Conservation (phyloP, 2,329 filamentous ascomycete species). For the Trichoderma sp. region DNA sequence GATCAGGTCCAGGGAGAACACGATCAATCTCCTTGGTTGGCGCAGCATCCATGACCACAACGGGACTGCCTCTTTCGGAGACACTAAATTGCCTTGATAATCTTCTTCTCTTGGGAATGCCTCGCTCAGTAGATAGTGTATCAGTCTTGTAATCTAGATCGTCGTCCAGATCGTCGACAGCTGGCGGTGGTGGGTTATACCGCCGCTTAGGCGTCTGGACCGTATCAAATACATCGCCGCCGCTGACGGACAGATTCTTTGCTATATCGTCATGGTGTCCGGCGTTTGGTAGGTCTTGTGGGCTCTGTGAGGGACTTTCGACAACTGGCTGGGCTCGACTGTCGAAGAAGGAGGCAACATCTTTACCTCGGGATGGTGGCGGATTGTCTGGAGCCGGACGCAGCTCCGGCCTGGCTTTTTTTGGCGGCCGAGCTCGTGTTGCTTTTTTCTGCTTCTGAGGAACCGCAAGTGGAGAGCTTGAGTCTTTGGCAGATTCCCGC, state of each 20-base stretch:
- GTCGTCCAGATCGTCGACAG: background rate
- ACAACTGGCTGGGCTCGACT: background rate
- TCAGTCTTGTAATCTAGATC: background rate
- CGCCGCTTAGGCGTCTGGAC: background rate
- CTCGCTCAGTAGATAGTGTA: too few species aligned
- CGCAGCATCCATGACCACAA: background rate
- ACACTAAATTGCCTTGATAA: conserved; percentile 24
- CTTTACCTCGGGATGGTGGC: too few species aligned
- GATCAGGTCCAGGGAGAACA: background rate
- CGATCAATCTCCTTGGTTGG: background rate
- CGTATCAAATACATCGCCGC: background rate
- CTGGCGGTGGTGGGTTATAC: too few species aligned
- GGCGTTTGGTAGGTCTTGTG: background rate
- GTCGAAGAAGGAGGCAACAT: too few species aligned
- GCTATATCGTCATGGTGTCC: background rate
- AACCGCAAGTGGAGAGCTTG: conserved; percentile 20
- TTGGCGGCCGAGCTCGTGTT: background rate
- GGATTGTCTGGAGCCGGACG: background rate
- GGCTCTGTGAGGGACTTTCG: background rate
- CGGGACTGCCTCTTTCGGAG: conserved; percentile 29
- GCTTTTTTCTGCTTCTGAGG: background rate
- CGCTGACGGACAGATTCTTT: background rate
- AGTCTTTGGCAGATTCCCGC: conserved; percentile 19
- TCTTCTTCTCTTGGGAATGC: background rate
- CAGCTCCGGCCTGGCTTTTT: conserved; percentile 17